Conservation (phyloP, 2,329 filamentous ascomycete species). For the Orbilia oligospora region DNA sequence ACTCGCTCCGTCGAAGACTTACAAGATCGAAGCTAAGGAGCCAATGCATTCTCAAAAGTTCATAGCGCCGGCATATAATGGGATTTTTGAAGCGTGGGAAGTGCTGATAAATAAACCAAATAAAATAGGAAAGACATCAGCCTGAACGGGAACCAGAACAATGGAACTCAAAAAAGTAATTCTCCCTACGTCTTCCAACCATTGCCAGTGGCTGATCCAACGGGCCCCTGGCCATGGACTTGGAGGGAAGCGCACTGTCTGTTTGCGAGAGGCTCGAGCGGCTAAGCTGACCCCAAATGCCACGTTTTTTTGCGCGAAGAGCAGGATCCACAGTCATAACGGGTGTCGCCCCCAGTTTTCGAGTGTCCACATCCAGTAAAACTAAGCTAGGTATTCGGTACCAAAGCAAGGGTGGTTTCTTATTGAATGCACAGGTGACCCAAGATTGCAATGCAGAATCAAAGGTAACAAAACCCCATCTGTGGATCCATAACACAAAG, state of each 20-base stretch:
- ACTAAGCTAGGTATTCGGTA: conserved; percentile 55
- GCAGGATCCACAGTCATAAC: conserved; percentile 56
- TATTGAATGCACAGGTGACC: conserved; percentile 52
- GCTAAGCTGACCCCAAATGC: conserved; percentile 55
- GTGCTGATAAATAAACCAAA: conserved; percentile 19
- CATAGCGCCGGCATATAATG: conserved; percentile 50
- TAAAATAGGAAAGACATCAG: conserved; percentile 51
- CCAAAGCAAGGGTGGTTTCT: conserved; percentile 43
- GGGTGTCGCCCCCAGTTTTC: conserved; percentile 58
- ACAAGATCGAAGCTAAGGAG: conserved; percentile 21
- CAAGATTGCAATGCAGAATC: conserved; percentile 22
- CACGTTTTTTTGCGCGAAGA: conserved; percentile 58
- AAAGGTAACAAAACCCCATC: conserved; percentile 44
- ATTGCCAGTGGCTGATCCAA: conserved; percentile 28
- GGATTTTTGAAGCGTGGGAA: conserved; percentile 27
- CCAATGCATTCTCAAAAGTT: conserved; percentile 31
- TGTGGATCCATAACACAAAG: conserved; percentile 49
- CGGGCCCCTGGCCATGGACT: conserved; percentile 6
- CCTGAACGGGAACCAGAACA: conserved; percentile 59
- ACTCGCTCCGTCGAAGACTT: conserved; percentile 44
- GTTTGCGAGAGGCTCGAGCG: conserved; percentile 56
- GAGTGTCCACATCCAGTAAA: conserved; percentile 36
- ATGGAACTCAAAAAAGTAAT: conserved; percentile 52
- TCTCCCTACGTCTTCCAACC: conserved; percentile 27
- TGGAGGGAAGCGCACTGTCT: conserved; percentile 34